phyloP scores from a whole-genome alignment of 306 rosid species.

The Quercus bicolor region DNA sequence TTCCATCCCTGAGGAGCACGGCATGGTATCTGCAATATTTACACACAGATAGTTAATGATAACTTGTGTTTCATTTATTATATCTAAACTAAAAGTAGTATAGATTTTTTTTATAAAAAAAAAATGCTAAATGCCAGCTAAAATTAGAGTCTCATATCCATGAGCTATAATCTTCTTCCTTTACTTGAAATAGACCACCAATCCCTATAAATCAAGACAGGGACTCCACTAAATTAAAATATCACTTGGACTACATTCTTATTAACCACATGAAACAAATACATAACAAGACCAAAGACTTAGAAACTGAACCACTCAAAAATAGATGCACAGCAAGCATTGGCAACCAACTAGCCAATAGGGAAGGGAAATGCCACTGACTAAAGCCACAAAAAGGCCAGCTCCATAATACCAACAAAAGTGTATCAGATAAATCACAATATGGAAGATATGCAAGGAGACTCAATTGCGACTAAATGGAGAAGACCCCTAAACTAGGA shows the following conservation, averaged over 20 bases:
- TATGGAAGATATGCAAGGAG: neutral
- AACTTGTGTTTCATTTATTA: neutral
- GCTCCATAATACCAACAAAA: neutral
- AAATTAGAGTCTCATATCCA: conserved; percentile 5
- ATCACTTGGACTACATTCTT: neutral
- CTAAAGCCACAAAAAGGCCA: neutral
- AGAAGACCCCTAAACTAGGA: neutral
- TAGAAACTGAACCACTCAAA: neutral
- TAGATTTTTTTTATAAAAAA: neutral
- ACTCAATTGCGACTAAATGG: no score
- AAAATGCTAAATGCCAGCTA: neutral
- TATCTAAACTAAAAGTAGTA: neutral
- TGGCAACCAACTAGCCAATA: neutral
- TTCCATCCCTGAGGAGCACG: conserved; percentile 66
- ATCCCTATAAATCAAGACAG: neutral
- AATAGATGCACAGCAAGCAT: neutral
- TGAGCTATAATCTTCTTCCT: neutral
- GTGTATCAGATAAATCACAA: neutral
- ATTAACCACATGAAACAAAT: conserved; percentile 2
- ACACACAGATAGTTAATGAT: conserved; percentile 9
- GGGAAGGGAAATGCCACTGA: neutral
- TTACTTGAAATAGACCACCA: neutral
- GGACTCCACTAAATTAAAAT: neutral
- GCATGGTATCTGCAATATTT: conserved; percentile 55
- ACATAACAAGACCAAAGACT: neutral